Percentiles rank a stretch among this genome's conserved stretches.
Evolutionary conservation across 768 basidiomycete species (phyloP).

Genomic region (Mycena belliarum): DNA sequence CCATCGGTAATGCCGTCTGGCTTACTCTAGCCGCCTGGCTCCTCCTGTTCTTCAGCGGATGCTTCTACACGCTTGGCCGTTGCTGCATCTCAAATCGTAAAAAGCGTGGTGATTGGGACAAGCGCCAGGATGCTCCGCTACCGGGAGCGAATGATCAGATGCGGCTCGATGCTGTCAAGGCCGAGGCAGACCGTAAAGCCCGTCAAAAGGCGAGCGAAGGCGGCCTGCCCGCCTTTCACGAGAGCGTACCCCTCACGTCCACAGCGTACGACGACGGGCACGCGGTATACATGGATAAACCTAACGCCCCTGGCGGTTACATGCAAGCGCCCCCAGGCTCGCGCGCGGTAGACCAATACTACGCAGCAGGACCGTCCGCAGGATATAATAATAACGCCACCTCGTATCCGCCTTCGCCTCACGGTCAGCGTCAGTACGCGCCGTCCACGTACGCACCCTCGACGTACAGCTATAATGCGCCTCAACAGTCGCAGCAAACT

Average conservation of each 20-base stretch:
- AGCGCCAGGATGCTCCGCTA: conserved; percentile 31
- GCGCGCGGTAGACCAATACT: conserved; percentile 77
- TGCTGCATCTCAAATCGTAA: conserved; percentile 74
- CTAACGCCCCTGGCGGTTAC: conserved; percentile 59
- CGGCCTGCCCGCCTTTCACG: conserved; percentile 76
- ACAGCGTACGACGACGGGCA: conserved; percentile 60
- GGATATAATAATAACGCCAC: conserved; percentile 25
- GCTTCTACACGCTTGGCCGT: conserved; percentile 81
- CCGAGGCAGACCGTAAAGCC: conserved; percentile 82
- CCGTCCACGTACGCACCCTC: conserved; percentile 33
- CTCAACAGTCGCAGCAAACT: conserved; percentile 23
- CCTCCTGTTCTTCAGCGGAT: conserved; percentile 87
- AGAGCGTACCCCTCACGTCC: conserved; percentile 61
- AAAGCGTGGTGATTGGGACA: conserved; percentile 39
- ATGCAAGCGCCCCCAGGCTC: conserved; percentile 62
- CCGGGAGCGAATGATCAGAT: conserved; percentile 31
- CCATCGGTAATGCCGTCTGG: conserved; percentile 90
- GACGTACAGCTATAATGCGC: conserved; percentile 28
- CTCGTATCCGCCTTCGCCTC: conserved; percentile 46
- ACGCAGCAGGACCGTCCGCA: conserved; percentile 35
- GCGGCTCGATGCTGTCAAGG: conserved; percentile 83
- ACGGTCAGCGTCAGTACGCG: conserved; percentile 31
- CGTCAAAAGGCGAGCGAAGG: conserved; percentile 57
- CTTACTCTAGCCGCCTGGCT: conserved; percentile 85
- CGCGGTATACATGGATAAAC: conserved; percentile 56